Percentiles rank a stretch among this genome's conserved stretches.
Conservation (phyloP, 2,329 filamentous ascomycete species). For the Metarhizium guizhouense region DNA sequence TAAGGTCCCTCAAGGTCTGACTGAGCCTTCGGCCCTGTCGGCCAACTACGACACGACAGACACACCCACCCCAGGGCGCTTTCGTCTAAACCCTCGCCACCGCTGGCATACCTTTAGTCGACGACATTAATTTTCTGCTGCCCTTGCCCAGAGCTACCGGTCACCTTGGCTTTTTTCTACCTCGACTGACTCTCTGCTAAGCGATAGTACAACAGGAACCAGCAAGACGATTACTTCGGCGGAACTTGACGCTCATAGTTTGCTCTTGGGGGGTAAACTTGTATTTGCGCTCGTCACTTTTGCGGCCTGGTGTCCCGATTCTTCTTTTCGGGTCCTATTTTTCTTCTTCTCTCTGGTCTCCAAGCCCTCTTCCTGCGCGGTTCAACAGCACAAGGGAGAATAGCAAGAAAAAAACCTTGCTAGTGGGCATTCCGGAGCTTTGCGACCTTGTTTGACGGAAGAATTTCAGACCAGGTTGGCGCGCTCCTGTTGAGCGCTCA, state of each 20-base stretch:
- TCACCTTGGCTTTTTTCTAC: not conserved
- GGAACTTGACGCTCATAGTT: not conserved
- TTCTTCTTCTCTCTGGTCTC: not conserved
- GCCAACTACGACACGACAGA: not conserved
- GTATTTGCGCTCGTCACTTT: not conserved
- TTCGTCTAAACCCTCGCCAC: not conserved
- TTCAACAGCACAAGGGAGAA: not conserved
- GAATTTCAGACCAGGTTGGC: not conserved
- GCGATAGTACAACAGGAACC: not conserved
- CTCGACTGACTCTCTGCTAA: not conserved
- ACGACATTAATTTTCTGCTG: not conserved
- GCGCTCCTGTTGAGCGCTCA: not conserved
- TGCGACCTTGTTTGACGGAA: not conserved
- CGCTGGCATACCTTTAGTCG: not conserved
- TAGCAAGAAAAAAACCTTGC: not conserved
- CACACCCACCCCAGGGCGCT: not conserved
- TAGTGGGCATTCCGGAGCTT: not conserved
- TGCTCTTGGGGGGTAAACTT: no score
- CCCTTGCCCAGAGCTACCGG: not conserved
- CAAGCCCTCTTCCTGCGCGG: not conserved
- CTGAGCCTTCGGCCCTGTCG: not conserved
- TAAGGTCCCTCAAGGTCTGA: no score
- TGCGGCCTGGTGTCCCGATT: not conserved
- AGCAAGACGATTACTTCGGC: not conserved
- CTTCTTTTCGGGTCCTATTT: no score